Conservation (phyloP, 2,329 filamentous ascomycete genomes). For the Colletotrichum costaricense region DNA sequence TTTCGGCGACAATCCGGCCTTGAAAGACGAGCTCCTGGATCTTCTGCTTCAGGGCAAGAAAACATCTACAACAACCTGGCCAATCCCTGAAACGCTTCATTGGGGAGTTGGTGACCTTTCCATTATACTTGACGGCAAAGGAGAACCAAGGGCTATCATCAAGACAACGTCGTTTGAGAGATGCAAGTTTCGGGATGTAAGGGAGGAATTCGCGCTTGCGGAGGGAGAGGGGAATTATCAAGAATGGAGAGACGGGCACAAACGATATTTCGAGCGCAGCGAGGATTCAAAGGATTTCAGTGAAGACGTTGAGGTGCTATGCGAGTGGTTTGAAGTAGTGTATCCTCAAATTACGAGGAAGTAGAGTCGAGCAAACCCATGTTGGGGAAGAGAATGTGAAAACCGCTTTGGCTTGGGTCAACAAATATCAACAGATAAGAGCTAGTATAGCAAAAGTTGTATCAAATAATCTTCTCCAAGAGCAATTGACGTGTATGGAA, state of each 20-base stretch:
- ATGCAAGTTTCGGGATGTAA: background rate
- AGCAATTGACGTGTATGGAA: no score
- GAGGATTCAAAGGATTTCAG: background rate
- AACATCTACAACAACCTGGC: background rate
- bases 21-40: background rate
- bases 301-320: background rate
- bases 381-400: no score
- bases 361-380: background rate
- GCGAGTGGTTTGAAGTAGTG: slow-evolving; percentile 1
- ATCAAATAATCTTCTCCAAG: no score
- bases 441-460: no score
- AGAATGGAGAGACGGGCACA: background rate
- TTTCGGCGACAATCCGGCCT: background rate
- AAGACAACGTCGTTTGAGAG: background rate
- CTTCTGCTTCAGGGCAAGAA: background rate
- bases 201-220: background rate
- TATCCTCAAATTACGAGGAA: background rate
- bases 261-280: background rate
- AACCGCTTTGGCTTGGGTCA: no score
- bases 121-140: background rate
- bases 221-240: background rate
- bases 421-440: no score
- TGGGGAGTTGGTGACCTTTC: background rate
- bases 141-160: background rate
- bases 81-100: background rate